Percentiles rank a stretch among this genome's conserved stretches.
These are phyloP conservation scores for Penicillium psychrosexuale DNA, from an alignment of 2,329 filamentous ascomycete genomes.

Conservation along the genomic window DNA sequence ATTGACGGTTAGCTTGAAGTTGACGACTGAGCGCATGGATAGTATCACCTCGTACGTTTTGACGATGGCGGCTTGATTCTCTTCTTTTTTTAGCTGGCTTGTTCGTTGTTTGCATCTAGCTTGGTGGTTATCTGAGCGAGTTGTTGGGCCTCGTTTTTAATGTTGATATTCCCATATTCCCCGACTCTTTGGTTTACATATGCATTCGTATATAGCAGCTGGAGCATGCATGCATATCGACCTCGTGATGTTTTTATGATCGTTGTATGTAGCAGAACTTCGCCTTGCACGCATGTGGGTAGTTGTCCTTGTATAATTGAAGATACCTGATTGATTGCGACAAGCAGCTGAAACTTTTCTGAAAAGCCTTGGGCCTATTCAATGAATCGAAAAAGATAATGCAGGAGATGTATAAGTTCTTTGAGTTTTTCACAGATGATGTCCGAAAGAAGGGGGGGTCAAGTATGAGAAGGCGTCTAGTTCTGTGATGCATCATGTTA, in stretches of 20 bases:
- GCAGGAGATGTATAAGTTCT: too few relatives aligned
- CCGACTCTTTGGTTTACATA: neutral
- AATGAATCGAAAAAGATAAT: neutral
- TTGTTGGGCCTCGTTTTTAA: neutral
- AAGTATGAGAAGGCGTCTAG: too few relatives aligned
- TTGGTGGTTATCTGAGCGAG: conserved; percentile 1
- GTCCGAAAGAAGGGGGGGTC: too few relatives aligned
- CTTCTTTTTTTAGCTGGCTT: neutral
- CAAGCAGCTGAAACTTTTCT: neutral
- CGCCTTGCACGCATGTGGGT: neutral
- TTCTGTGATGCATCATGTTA: too few relatives aligned
- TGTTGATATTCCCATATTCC: conserved; percentile 5
- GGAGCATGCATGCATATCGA: neutral
- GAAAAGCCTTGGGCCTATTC: neutral
- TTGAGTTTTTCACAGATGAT: too few relatives aligned
- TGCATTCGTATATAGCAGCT: neutral
- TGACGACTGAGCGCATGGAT: conserved; percentile 91
- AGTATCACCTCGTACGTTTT: conserved; percentile 58
- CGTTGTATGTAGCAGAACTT: neutral
- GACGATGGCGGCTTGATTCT: conserved; percentile 7
- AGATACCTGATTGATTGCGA: neutral
- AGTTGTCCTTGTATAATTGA: neutral
- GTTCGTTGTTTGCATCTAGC: conserved; percentile 2
- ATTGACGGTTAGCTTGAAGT: conserved; percentile 80
- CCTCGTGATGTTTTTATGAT: neutral